Percentiles rank a stretch among this genome's conserved stretches.
Conservation (phyloP, 169 alveolate species). For the Eimeria necatrix region DNA sequence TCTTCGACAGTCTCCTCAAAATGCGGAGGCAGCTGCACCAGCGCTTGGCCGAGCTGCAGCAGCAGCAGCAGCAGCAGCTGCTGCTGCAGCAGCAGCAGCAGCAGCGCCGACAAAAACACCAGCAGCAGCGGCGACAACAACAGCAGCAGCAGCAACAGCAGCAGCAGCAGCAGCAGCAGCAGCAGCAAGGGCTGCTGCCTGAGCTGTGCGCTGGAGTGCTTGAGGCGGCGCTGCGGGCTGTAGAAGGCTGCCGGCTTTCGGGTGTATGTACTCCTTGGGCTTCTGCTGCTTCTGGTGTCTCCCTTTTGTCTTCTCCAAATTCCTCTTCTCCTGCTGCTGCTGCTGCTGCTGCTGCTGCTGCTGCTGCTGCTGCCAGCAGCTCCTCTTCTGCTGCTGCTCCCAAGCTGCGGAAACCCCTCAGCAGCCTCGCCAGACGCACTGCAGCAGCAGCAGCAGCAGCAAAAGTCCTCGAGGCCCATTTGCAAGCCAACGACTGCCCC, state of each 20-base stretch:
- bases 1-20: background rate
- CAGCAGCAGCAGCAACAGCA: constrained; percentile 22
- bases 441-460: constrained; percentile 12
- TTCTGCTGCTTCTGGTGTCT: background rate
- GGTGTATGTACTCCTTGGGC: constrained; percentile 41
- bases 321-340: background rate
- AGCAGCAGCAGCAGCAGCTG: background rate
- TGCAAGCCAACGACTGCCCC: background rate
- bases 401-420: background rate
- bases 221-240: constrained; percentile 30
- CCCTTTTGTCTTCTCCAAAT: background rate
- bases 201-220: constrained; percentile 16
- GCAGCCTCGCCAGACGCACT: background rate
- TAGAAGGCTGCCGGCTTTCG: background rate
- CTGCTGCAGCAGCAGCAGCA: background rate
- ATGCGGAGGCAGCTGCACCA: constrained; percentile 15
- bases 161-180: constrained; percentile 21
- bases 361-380: background rate
- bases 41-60: background rate
- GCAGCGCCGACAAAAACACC: background rate
- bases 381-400: background rate
- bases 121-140: background rate
- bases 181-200: constrained; percentile 10
- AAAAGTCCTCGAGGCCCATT: background rate
- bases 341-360: background rate